Conservation (phyloP, 805 yeast species). For the Yarrowia sp. region DNA sequence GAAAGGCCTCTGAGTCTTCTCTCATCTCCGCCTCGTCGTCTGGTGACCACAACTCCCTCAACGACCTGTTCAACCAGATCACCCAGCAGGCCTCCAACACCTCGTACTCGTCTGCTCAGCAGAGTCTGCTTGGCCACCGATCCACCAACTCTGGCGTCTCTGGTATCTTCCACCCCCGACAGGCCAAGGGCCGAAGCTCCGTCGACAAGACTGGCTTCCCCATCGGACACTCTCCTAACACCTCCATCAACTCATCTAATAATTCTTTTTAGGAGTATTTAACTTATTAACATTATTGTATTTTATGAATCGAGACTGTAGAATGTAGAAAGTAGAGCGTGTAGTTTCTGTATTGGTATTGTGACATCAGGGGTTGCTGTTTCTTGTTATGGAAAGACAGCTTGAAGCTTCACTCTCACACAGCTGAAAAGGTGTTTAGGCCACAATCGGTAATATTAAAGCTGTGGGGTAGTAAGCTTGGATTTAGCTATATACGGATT, state of each 20-base stretch:
- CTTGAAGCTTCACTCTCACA: too few species aligned
- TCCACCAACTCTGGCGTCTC: slow-evolving; percentile 7
- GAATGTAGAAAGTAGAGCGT: too few species aligned
- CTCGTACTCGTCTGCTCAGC: background rate
- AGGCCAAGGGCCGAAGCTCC: slow-evolving; percentile 9
- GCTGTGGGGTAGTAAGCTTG: too few species aligned
- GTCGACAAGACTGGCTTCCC: slow-evolving; percentile 8
- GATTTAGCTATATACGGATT: too few species aligned
- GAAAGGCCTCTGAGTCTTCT: slow-evolving; percentile 6
- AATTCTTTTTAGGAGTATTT: slow-evolving; percentile 10
- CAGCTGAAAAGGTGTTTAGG: too few species aligned
- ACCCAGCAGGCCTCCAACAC: slow-evolving; percentile 21
- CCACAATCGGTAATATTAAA: too few species aligned
- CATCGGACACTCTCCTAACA: slow-evolving; percentile 10
- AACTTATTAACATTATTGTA: slow-evolving; percentile 16
- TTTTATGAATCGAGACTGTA: background rate
- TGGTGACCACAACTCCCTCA: slow-evolving; percentile 18
- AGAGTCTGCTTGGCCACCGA: slow-evolving; percentile 12
- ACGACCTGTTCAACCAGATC: slow-evolving; percentile 22
- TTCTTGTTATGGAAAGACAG: too few species aligned
- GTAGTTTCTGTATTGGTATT: too few species aligned
- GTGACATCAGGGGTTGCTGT: too few species aligned
- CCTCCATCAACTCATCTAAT: slow-evolving; percentile 1
- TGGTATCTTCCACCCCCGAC: slow-evolving; percentile 21
- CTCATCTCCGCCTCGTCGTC: background rate